A percentile compares a stretch with the other conserved stretches of the same genome.
These are phyloP conservation scores for Fusarium circinatum DNA, from an alignment of 2,329 filamentous ascomycete species.

Conservation along the genomic window DNA sequence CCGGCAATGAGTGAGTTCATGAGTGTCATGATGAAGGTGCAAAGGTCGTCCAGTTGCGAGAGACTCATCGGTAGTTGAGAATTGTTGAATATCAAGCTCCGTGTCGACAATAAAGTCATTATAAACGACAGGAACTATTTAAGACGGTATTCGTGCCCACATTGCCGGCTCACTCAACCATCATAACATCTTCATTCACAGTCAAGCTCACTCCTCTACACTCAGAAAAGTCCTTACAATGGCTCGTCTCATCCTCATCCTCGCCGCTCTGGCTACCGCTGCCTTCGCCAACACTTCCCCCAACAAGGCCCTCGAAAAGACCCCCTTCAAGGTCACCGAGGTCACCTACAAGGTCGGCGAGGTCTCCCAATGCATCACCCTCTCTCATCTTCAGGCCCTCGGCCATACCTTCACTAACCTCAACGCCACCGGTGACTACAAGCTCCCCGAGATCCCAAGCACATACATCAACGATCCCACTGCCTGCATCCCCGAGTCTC, in stretches of 20 bases:
- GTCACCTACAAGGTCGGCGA: conserved; percentile 6
- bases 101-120: rapidly evolving
- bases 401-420: conserved; percentile 18
- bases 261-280: conserved; percentile 1
- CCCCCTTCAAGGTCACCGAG: neutral
- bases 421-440: neutral
- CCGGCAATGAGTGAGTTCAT: neutral
- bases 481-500: conserved; percentile 21
- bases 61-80: neutral
- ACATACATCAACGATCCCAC: conserved; percentile 13
- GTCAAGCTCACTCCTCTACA: neutral
- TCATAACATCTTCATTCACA: neutral
- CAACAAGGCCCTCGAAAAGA: neutral
- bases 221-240: neutral
- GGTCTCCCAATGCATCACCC: conserved; percentile 6
- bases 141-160: neutral
- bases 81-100: neutral
- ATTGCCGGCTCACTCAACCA: neutral
- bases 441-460: conserved; percentile 8
- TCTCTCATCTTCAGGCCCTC: conserved; percentile 24
- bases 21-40: neutral
- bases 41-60: neutral
- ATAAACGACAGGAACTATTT: neutral
- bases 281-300: neutral
- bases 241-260: conserved; percentile 4